phyloP scores from a whole-genome alignment of 2,329 filamentous ascomycete genomes.

The Sporothrix globosa region DNA sequence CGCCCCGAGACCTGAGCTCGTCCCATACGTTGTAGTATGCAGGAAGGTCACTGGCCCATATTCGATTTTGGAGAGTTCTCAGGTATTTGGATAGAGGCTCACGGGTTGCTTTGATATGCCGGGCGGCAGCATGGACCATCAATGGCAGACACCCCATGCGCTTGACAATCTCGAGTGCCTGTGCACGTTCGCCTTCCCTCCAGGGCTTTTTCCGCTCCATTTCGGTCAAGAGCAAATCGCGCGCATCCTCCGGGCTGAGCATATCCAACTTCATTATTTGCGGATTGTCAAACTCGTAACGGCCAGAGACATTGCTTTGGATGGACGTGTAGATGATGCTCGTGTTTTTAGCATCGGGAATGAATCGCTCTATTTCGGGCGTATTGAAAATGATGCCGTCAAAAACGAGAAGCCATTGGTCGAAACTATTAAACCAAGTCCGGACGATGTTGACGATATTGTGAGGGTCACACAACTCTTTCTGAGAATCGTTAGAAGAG shows the following conservation, averaged over 20 bases:
- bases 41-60: slow-evolving; percentile 55
- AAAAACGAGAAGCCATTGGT: slow-evolving; percentile 69
- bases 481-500: background rate
- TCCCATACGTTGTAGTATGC: slow-evolving; percentile 55
- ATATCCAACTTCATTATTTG: slow-evolving; percentile 59
- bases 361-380: slow-evolving; percentile 60
- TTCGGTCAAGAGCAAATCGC: slow-evolving; percentile 63
- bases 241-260: slow-evolving; percentile 60
- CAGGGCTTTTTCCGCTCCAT: slow-evolving; percentile 61
- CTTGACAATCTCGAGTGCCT: slow-evolving; percentile 64
- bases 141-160: slow-evolving; percentile 67
- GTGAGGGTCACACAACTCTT: slow-evolving; percentile 45
- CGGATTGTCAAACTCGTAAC: slow-evolving; percentile 62
- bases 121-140: slow-evolving; percentile 68
- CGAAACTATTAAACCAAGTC: slow-evolving; percentile 62
- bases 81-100: slow-evolving; percentile 66
- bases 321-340: slow-evolving; percentile 71
- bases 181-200: slow-evolving; percentile 57
- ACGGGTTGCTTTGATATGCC: slow-evolving; percentile 62
- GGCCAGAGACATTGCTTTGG: slow-evolving; percentile 59
- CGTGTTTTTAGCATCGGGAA: slow-evolving; percentile 66
- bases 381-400: slow-evolving; percentile 67
- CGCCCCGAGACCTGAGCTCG: slow-evolving; percentile 53
- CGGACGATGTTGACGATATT: slow-evolving; percentile 61
- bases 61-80: slow-evolving; percentile 59